Evolutionary conservation across 2,329 filamentous ascomycete genomes (phyloP).

Genomic region (Penicillium corylophilum): DNA sequence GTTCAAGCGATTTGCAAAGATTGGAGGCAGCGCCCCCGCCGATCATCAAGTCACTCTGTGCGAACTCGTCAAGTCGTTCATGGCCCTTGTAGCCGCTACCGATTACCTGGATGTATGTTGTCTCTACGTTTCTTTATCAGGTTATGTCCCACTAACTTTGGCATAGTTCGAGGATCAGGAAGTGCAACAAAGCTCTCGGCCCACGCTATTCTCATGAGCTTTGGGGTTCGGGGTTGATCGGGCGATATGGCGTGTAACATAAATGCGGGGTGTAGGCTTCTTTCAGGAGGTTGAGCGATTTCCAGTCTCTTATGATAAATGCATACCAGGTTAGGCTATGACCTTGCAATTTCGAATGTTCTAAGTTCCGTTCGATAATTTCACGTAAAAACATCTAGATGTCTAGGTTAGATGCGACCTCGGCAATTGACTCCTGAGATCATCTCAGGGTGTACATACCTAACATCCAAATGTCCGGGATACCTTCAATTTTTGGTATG

Average conservation of each 20-base stretch:
- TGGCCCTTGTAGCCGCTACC: slow-evolving; percentile 77
- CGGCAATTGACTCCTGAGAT: no score
- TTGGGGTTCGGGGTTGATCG: not conserved
- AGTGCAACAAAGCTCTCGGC: slow-evolving; percentile 29
- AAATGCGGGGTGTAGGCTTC: slow-evolving; percentile 17
- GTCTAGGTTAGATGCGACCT: no score
- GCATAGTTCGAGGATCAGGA: slow-evolving; percentile 45
- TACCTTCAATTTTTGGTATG: no score
- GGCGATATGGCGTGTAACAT: slow-evolving; percentile 18
- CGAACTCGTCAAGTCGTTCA: slow-evolving; percentile 80
- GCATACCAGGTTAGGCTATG: not conserved
- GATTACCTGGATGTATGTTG: slow-evolving; percentile 77
- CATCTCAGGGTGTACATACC: no score
- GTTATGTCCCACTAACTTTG: slow-evolving; percentile 13
- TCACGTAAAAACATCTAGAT: no score
- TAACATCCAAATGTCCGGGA: no score
- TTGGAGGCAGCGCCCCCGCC: slow-evolving; percentile 55
- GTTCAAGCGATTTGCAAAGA: slow-evolving; percentile 83
- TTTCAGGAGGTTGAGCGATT: slow-evolving; percentile 18
- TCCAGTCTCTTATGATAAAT: not conserved
- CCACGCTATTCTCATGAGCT: slow-evolving; percentile 36
- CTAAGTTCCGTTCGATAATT: not conserved
- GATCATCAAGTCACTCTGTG: slow-evolving; percentile 63
- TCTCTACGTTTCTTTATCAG: not conserved
- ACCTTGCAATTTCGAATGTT: not conserved